Base-by-base conservation (phyloP, 768 basidiomycete genomes). In the Daedalea quercina region DNA sequence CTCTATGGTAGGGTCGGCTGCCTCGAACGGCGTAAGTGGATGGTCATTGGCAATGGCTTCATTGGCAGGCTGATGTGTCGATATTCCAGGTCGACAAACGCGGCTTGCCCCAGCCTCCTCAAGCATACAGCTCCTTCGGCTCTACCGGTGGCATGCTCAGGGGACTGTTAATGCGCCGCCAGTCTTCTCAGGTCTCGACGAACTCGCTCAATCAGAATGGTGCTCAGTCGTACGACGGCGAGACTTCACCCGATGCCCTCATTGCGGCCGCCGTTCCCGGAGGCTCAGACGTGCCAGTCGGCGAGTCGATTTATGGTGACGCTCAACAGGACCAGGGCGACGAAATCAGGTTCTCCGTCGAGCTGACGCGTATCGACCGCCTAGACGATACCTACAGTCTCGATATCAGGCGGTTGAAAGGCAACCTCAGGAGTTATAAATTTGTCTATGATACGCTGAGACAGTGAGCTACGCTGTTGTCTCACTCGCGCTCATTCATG, bases 321-420 rank as follows among this genome's bases (percentile, higher is more conserved):
- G 60, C 72, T n/a, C 65, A 76, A 3, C 80, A 88, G 60, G 96
- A 98, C 63, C 81, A 82, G 19, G 93, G 93, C 26, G 95, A 95
- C 61, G 96, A 98, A 81, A 92, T 99, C 60, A 83, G 90, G 60
- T 98, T 98, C 75, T 90, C 84, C 12, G 87, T 97, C 56, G 96
- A 99, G 73, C 70, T 99, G 57, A 97, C 95, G 44, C 75, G 89
- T 61, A 76, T 99, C 62, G 87, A 91, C 68, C 82, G 92, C 57
- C 76, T 98, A 62, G 90, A 85, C 59, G 90, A 91, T 65, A 90
- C 94, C 43, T 94, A 87, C 69, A 87, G 87, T 69, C 76, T 98
- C 61, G 94, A 97, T 70, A 86, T 97, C 65, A 82, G 94, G 63
- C 73, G 96, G 58, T 66, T 97, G 64, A 94, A 95, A 69, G 96